Conservation (phyloP, 2,329 filamentous ascomycete species). For the Colletotrichum sp. region DNA sequence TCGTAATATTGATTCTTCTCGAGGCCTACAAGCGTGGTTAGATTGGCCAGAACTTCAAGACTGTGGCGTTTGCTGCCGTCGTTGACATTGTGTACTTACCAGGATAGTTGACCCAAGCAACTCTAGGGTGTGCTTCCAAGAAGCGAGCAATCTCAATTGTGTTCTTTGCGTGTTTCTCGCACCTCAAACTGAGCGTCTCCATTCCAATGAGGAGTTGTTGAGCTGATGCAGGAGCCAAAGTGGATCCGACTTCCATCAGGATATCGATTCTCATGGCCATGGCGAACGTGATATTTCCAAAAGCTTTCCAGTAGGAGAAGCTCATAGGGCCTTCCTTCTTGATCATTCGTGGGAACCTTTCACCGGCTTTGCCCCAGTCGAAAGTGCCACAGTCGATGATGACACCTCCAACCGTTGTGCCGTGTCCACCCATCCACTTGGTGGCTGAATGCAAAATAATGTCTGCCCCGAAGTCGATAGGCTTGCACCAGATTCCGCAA, state of each 20-base stretch:
- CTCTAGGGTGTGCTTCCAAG: slow-evolving; percentile 69
- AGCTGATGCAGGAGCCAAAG: slow-evolving; percentile 73
- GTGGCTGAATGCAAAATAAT: slow-evolving; percentile 75
- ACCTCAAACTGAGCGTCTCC: slow-evolving; percentile 71
- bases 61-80: not conserved
- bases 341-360: slow-evolving; percentile 74
- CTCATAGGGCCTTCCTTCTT: slow-evolving; percentile 48
- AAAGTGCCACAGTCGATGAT: slow-evolving; percentile 74
- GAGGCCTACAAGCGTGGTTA: not conserved
- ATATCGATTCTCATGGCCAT: slow-evolving; percentile 66
- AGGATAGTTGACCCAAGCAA: slow-evolving; percentile 75
- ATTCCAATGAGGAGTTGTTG: slow-evolving; percentile 73
- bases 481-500: slow-evolving; percentile 68
- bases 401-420: slow-evolving; percentile 72
- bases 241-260: slow-evolving; percentile 69
- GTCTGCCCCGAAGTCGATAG: slow-evolving; percentile 72
- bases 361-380: slow-evolving; percentile 65
- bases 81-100: slow-evolving; percentile 47
- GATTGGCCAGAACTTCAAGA: not conserved
- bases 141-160: slow-evolving; percentile 68
- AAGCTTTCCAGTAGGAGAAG: not conserved
- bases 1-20: slow-evolving; percentile 65
- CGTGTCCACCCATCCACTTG: slow-evolving; percentile 78
- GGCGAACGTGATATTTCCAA: slow-evolving; percentile 73
- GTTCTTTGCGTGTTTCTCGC: slow-evolving; percentile 70